Percentiles rank a stretch among this genome's conserved stretches.
These are phyloP conservation scores for Rugonectria rugulosa DNA, from an alignment of 2,329 filamentous ascomycete genomes.

Conservation along the genomic window DNA sequence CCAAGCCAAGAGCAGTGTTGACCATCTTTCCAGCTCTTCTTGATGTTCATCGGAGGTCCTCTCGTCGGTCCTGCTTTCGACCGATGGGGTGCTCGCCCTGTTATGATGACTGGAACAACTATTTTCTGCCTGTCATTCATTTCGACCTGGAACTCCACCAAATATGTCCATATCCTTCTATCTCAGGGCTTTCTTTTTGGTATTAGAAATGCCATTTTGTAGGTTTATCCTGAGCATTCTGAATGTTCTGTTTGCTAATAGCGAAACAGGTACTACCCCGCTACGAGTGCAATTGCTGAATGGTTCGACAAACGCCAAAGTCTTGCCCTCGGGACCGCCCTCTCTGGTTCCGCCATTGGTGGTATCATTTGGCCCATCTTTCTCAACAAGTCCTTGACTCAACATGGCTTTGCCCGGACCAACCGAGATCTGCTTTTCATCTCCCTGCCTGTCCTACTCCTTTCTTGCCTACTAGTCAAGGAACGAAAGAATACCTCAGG, in stretches of 20 bases:
- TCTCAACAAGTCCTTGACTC: constrained; percentile 26
- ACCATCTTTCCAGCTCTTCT: constrained; percentile 41
- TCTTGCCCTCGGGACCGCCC: constrained; percentile 42
- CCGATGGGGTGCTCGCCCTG: constrained; percentile 45
- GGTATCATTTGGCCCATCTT: constrained; percentile 43
- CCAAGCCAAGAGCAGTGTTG: not conserved
- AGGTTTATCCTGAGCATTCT: constrained; percentile 18
- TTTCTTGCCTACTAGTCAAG: constrained; percentile 40
- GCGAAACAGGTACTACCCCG: constrained; percentile 36
- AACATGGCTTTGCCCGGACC: constrained; percentile 21
- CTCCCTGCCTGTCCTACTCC: constrained; percentile 35
- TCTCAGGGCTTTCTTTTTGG: constrained; percentile 52
- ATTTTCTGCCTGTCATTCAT: constrained; percentile 49
- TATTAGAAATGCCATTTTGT: constrained; percentile 48
- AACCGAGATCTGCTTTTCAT: constrained; percentile 33
- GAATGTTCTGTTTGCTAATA: not conserved
- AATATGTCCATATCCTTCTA: constrained; percentile 49
- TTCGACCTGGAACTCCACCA: constrained; percentile 39
- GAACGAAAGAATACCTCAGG: constrained; percentile 29
- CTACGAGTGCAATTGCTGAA: constrained; percentile 38
- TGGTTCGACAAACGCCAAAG: constrained; percentile 43
- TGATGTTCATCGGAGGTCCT: constrained; percentile 49
- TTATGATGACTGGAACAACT: constrained; percentile 46
- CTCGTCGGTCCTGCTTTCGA: constrained; percentile 51
- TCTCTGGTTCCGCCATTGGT: constrained; percentile 43